Evolutionary conservation across 257 asterid genomes (phyloP).

Genomic region (Nyctanthes arbortristis): DNA sequence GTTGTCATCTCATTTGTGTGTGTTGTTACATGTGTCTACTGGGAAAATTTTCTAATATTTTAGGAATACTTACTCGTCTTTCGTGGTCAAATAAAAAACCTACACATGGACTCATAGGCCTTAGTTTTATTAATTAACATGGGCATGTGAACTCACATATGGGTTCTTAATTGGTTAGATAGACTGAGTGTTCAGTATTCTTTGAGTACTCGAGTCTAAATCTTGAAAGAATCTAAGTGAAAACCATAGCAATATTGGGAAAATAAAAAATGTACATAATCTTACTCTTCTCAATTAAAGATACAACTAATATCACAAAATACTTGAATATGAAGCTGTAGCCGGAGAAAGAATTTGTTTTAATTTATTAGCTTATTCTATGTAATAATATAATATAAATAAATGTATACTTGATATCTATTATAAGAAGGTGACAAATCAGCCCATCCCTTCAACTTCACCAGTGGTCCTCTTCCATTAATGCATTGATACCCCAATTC

Average conservation of each 20-base stretch:
- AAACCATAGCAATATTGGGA: background rate
- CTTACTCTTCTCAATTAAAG: background rate
- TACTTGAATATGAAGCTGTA: background rate
- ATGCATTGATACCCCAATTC: constrained; percentile 50
- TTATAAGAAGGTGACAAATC: constrained; percentile 47
- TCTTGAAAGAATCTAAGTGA: too few species aligned
- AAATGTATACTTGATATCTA: background rate
- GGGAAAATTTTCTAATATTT: too few species aligned
- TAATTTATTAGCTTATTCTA: background rate
- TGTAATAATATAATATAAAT: too few species aligned
- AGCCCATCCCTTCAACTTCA: constrained; percentile 70
- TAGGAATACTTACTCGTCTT: too few species aligned
- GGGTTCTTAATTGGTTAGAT: too few species aligned
- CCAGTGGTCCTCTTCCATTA: constrained; percentile 78
- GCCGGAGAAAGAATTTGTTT: background rate
- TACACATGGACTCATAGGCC: too few species aligned
- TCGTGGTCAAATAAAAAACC: too few species aligned
- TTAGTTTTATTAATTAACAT: too few species aligned
- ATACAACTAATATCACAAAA: background rate
- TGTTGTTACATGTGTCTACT: too few species aligned
- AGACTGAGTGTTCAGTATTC: too few species aligned
- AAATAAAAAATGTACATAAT: background rate
- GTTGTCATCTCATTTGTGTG: background rate
- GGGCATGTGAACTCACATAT: too few species aligned
- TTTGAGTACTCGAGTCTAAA: too few species aligned